Evolutionary conservation across 2,329 filamentous ascomycete genomes (phyloP).

Genomic region (Sclerotinia minor): DNA sequence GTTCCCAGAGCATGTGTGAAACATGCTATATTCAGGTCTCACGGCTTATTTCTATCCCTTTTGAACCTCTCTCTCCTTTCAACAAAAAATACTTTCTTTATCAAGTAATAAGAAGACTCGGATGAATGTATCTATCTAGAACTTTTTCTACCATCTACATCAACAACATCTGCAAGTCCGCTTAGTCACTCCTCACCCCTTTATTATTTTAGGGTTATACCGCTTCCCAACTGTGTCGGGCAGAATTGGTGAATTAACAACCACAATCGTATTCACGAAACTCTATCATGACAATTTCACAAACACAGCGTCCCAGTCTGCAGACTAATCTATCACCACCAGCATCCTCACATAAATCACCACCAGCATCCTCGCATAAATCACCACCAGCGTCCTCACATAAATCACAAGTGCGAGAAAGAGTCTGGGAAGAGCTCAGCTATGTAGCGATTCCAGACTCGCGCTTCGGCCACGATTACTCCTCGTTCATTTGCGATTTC

Average conservation of each 20-base stretch:
- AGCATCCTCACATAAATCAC: conserved; percentile 18
- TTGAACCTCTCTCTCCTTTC: not conserved
- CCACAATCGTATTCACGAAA: not conserved
- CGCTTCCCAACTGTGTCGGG: conserved; percentile 14
- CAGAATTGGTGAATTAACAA: conserved; percentile 5
- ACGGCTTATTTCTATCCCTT: conserved; percentile 4
- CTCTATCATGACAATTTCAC: conserved; percentile 16
- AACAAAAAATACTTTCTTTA: not conserved
- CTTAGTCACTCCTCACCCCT: conserved; percentile 10
- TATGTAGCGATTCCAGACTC: conserved; percentile 47
- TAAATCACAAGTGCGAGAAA: conserved; percentile 25
- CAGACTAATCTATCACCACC: conserved; percentile 13
- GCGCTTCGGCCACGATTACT: conserved; percentile 47
- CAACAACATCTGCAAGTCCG: not conserved
- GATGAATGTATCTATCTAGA: not conserved
- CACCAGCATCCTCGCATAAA: conserved; percentile 14
- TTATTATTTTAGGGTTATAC: not conserved
- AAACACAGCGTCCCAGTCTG: conserved; percentile 11
- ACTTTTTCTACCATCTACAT: not conserved
- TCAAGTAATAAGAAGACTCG: conserved; percentile 5
- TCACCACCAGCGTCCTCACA: conserved; percentile 16
- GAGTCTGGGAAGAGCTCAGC: conserved; percentile 43
- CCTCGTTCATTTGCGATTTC: conserved; percentile 48
- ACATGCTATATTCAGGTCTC: conserved; percentile 19
- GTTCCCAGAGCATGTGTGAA: conserved; percentile 11